Evolutionary conservation across 2,329 filamentous ascomycete genomes (phyloP), one percentile per base, ranked within the genome.

Genomic region (Monosporascus sp.): DNA sequence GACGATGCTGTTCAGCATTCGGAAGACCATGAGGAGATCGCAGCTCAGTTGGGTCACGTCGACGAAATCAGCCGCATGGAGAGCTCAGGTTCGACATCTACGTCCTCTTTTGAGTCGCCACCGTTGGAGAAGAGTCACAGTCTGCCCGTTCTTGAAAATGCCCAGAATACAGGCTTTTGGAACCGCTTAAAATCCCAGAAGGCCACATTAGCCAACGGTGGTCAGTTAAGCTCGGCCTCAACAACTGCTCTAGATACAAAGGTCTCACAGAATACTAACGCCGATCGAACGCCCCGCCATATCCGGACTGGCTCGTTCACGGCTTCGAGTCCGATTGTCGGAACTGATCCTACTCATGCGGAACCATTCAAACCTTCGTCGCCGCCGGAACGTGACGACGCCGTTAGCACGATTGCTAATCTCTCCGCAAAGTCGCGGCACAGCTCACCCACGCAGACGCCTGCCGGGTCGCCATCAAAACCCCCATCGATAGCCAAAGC

Each of bases 241-340:
- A 78, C 80, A 5, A 76, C 76, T 0, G 74, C 76, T 52, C 61
- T 79, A 26, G 78, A 83, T 11, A 68, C 73, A 5, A 79, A 78
- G 50, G 66, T 71, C 4, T 68, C 68, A n/a, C 58, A 70, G 41
- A 62, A 66, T 5, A 66, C 69, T 14, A 70, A 64, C 27, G 64
- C 73, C 24, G 71, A 77, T 27, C 43, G 43, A 24, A 73, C 76
- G 37, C 81, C 85, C 31, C 80, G 77, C 60, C 74, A 76, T 1
- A 75, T 87, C 55, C 76, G 84, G 46, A 82, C 86, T 2, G 76
- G 78, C 38, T 86, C 86, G 0, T 85, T 88, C 60, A 81, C 83
- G 11, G 79, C 81, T 26, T 80, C 86, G 2, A 79, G 83, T 52
- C 86, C 89, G 1, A 74, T 86, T 20, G 81, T 92, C 7, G 84